Conservation (phyloP, 495 filamentous ascomycete genomes). For the Aspergillus sclerotiicarbonarius region DNA sequence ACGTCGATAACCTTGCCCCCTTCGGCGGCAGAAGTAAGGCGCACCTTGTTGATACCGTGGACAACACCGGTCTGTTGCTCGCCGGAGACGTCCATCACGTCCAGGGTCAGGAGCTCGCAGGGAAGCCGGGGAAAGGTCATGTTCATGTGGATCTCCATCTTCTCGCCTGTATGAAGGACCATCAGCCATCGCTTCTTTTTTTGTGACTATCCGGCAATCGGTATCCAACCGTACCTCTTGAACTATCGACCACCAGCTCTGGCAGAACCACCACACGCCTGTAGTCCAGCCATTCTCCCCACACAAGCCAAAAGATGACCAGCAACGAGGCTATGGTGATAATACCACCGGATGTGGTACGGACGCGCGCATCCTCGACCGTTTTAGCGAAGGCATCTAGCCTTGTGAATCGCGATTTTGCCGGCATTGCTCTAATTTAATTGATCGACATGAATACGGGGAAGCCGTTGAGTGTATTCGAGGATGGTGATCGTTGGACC, state of each 20-base stretch:
- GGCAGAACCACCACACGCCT: conserved; percentile 80
- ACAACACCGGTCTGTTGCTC: conserved; percentile 92
- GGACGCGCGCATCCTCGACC: conserved; percentile 94
- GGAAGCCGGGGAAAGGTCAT: conserved; percentile 92
- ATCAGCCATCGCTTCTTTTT: conserved; percentile 8
- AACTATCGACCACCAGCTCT: conserved; percentile 94
- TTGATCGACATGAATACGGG: conserved; percentile 29
- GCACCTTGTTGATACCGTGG: conserved; percentile 87
- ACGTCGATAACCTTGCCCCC: conserved; percentile 77
- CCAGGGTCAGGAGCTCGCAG: conserved; percentile 92
- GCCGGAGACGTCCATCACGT: conserved; percentile 98
- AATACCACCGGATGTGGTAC: conserved; percentile 94
- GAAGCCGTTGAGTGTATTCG: neutral
- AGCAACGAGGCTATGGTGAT: conserved; percentile 89
- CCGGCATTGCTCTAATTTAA: conserved; percentile 41
- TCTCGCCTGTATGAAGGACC: conserved; percentile 62
- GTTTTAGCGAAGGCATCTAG: conserved; percentile 99
- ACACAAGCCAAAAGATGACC: conserved; percentile 81
- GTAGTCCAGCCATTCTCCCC: conserved; percentile 96
- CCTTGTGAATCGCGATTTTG: conserved; percentile 83
- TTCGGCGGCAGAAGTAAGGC: conserved; percentile 66
- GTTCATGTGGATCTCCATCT: conserved; percentile 98
- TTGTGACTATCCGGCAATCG: neutral
- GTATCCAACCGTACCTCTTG: conserved; percentile 63
- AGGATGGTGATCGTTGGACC: neutral